Conservation (phyloP, 148 eudicot species). For the Limonium bicolor region DNA sequence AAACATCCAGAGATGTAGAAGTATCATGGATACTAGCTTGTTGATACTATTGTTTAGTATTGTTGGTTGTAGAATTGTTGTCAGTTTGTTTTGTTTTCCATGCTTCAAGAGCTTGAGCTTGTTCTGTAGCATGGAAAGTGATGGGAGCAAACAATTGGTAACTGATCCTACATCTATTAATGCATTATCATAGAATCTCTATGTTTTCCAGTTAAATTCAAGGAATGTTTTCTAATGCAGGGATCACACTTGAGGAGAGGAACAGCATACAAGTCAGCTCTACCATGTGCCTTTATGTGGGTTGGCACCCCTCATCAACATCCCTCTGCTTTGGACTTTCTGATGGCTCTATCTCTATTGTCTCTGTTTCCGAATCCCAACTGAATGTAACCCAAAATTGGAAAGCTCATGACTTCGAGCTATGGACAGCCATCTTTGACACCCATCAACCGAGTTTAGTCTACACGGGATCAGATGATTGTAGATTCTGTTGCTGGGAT, state of each 20-base stretch:
- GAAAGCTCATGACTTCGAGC: conserved; percentile 91
- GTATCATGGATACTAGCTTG: no score
- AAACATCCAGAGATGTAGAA: no score
- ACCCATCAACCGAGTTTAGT: conserved; percentile 54
- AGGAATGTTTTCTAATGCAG: conserved; percentile 14
- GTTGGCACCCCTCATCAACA: conserved; percentile 66
- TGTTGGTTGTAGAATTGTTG: no score
- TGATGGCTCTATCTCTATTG: conserved; percentile 61
- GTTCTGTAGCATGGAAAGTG: no score
- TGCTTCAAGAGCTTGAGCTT: no score
- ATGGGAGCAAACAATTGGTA: no score
- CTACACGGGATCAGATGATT: conserved; percentile 85
- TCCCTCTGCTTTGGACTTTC: conserved; percentile 76
- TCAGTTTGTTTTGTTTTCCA: no score
- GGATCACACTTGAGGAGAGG: conserved; percentile 31
- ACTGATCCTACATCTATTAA: no score
- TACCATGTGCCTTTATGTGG: conserved; percentile 84
- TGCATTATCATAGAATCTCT: no score
- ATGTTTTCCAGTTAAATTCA: no score
- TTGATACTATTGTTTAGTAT: no score
- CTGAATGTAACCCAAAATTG: conserved; percentile 37
- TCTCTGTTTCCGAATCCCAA: conserved; percentile 46
- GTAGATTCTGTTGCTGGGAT: conserved; percentile 78
- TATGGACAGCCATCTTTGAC: conserved; percentile 82
- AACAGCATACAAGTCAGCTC: conserved; percentile 42